Percentiles rank a stretch among this genome's conserved stretches.
Evolutionary conservation across 169 alveolate species (phyloP).

Genomic region (Eimeria nieschulzi): DNA sequence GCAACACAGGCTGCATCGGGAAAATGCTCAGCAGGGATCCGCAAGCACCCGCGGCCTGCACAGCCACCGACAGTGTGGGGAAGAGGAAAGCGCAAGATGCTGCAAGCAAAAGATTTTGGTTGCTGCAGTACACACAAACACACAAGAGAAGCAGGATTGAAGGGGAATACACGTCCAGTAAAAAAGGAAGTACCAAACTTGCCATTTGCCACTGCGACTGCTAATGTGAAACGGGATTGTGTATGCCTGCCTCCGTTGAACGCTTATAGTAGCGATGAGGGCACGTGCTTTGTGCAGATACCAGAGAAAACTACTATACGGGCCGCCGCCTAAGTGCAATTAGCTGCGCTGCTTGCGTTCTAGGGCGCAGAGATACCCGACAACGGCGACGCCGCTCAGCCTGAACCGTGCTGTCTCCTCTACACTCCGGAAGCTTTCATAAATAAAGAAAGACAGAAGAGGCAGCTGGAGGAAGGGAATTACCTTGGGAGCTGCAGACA

Average conservation of each 20-base stretch:
- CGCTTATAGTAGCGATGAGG: neutral
- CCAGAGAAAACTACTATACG: neutral
- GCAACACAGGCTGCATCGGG: neutral
- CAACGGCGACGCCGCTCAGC: neutral
- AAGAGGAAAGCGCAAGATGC: conserved; percentile 5
- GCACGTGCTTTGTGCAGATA: neutral
- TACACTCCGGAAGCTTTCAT: neutral
- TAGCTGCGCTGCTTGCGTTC: neutral
- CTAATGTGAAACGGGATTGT: too few species aligned
- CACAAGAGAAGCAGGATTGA: too few species aligned
- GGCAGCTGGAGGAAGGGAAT: neutral
- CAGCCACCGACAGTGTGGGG: neutral
- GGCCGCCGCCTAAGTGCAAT: neutral
- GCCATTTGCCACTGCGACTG: too few species aligned
- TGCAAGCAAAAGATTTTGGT: conserved; percentile 3
- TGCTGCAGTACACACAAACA: neutral
- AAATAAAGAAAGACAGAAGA: conserved; percentile 6
- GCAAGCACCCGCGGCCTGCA: conserved; percentile 19
- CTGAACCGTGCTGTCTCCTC: conserved; percentile 24
- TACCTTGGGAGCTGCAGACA: neutral
- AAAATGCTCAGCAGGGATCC: neutral
- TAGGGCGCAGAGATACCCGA: conserved; percentile 3
- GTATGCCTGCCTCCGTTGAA: too few species aligned
- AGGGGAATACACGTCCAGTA: too few species aligned
- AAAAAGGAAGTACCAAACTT: too few species aligned